phyloP scores from a whole-genome alignment of 441 rosid species.

The Aquilaria agallochum region DNA sequence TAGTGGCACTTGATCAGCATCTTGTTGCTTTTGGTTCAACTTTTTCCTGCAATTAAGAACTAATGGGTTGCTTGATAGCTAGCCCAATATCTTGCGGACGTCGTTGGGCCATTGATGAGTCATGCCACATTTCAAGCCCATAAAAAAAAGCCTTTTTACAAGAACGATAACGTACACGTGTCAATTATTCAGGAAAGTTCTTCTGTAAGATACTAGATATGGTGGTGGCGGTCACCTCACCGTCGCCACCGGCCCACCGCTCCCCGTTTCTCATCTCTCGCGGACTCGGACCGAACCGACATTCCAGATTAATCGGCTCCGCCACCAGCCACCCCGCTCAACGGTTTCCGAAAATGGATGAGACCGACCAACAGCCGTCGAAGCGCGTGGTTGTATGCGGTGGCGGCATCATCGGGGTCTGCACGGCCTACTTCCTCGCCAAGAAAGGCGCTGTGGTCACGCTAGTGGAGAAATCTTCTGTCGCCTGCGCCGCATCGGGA shows the following conservation, averaged over 20 bases:
- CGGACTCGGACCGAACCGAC: slow-evolving; percentile 7
- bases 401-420: slow-evolving; percentile 84
- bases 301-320: neutral
- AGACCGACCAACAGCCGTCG: neutral
- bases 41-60: no score
- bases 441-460: slow-evolving; percentile 68
- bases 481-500: slow-evolving; percentile 86
- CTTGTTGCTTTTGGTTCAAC: no score
- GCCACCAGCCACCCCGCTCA: slow-evolving; percentile 20
- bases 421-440: slow-evolving; percentile 80
- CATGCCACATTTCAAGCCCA: no score
- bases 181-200: neutral
- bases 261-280: neutral
- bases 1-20: no score
- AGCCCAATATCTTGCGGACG: no score
- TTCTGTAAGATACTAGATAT: neutral
- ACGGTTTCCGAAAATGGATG: slow-evolving; percentile 23
- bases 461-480: slow-evolving; percentile 66
- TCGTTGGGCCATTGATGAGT: no score
- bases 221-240: slow-evolving; percentile 21
- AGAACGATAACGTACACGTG: slow-evolving; percentile 5
- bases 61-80: no score
- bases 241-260: slow-evolving; percentile 2
- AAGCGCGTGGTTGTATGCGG: slow-evolving; percentile 69
- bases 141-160: no score